These are phyloP conservation scores for Pseudomonodictys pantanalensis DNA, from an alignment of 495 filamentous ascomycete species.

Conservation along the genomic window DNA sequence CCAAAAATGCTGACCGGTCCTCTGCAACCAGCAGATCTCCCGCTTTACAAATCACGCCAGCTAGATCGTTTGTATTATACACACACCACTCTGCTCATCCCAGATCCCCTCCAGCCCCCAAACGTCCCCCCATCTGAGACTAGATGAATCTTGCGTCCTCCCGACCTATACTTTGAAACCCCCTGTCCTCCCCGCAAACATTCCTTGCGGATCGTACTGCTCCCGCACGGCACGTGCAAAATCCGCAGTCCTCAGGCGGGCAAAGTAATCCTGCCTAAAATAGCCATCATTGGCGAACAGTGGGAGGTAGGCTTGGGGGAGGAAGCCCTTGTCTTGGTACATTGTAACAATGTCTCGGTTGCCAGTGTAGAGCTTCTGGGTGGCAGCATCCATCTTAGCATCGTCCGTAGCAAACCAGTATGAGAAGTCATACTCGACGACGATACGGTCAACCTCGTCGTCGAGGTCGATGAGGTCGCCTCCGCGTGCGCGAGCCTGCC, in stretches of 20 bases:
- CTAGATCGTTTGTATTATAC: no score
- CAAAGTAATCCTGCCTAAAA: constrained; percentile 59
- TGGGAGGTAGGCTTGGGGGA: constrained; percentile 54
- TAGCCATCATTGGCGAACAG: constrained; percentile 62
- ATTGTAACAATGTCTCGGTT: constrained; percentile 25
- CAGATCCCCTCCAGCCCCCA: background rate
- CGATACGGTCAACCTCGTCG: constrained; percentile 51
- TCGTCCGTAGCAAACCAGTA: constrained; percentile 48
- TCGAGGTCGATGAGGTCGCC: constrained; percentile 55
- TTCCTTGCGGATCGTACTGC: constrained; percentile 54
- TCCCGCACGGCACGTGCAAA: constrained; percentile 47
- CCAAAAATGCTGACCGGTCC: background rate
- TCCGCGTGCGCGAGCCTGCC: constrained; percentile 48
- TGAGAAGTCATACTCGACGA: constrained; percentile 58
- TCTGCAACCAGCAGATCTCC: no score
- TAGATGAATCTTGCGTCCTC: background rate
- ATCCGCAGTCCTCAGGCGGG: constrained; percentile 48
- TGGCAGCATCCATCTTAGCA: constrained; percentile 49
- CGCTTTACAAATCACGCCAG: no score
- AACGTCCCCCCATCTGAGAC: no score
- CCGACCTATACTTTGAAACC: constrained; percentile 38
- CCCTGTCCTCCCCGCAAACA: constrained; percentile 58
- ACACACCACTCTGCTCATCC: no score
- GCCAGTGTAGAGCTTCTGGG: constrained; percentile 47
- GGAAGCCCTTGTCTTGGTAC: constrained; percentile 9